A percentile compares a stretch with the other conserved stretches of the same genome.
phyloP scores from a whole-genome alignment of 2,329 filamentous ascomycete species.

The Aquanectria penicillioides region DNA sequence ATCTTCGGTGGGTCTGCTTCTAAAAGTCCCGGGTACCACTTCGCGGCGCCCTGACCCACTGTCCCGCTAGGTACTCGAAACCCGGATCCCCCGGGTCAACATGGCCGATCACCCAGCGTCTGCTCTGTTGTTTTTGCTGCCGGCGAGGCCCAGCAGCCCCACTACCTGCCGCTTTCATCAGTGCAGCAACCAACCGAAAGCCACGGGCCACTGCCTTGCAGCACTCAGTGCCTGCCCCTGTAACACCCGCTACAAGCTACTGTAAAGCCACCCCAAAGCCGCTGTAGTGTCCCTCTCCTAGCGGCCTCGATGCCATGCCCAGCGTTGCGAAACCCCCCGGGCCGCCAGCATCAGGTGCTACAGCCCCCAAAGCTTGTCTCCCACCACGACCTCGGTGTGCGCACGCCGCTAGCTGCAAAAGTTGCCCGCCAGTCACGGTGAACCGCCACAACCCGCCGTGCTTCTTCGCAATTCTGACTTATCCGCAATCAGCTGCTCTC shows the following conservation, averaged over 20 bases:
- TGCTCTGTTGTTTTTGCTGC: conserved; percentile 2
- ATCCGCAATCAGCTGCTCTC: conserved; percentile 19
- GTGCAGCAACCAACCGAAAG: neutral
- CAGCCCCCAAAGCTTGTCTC: conserved; percentile 31
- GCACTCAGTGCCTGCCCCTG: neutral
- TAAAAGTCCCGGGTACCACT: conserved; percentile 27
- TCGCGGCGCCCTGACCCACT: conserved; percentile 7
- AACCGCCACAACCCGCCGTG: conserved; percentile 23
- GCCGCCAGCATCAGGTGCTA: conserved; percentile 21
- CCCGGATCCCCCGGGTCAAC: conserved; percentile 22
- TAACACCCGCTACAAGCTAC: conserved; percentile 14
- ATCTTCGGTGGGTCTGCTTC: conserved; percentile 22
- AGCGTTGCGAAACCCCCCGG: conserved; percentile 13
- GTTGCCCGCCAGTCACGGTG: conserved; percentile 17
- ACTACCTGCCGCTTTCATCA: conserved; percentile 17
- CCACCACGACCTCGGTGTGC: conserved; percentile 27
- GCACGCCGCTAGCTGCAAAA: conserved; percentile 21
- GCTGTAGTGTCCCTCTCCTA: neutral
- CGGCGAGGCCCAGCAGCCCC: neutral
- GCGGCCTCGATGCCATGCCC: neutral
- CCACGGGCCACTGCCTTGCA: no score
- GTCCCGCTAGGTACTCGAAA: conserved; percentile 23
- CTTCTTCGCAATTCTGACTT: conserved; percentile 10
- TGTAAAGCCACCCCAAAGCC: conserved; percentile 14
- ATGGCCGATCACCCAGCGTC: conserved; percentile 25